These are phyloP conservation scores for Colletotrichum musae DNA, from an alignment of 2,329 filamentous ascomycete species.

Conservation along the genomic window DNA sequence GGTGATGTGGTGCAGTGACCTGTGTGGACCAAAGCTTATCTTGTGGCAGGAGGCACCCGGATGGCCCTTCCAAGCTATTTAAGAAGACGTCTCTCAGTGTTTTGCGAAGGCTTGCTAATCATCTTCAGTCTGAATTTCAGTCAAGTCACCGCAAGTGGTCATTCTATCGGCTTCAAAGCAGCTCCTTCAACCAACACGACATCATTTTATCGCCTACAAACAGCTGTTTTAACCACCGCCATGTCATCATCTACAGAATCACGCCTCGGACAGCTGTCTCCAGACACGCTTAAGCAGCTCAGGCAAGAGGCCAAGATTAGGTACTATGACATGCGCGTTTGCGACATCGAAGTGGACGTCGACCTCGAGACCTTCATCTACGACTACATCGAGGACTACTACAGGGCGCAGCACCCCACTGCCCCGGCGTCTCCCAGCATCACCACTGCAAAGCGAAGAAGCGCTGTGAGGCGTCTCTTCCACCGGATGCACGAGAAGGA, in stretches of 20 bases:
- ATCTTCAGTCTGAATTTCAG: too few species aligned
- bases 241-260: background rate
- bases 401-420: background rate
- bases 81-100: too few species aligned
- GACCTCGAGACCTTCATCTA: conserved; percentile 26
- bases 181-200: too few species aligned
- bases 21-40: too few species aligned
- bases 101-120: too few species aligned
- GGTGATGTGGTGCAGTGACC: conserved; percentile 3
- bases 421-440: background rate
- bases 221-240: background rate
- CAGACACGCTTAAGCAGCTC: conserved; percentile 3
- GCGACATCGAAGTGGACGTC: conserved; percentile 12
- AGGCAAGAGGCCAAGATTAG: conserved; percentile 20
- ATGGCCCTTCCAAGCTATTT: too few species aligned
- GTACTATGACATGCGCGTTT: conserved; percentile 5
- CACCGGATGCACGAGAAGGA: background rate
- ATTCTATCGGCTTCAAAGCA: too few species aligned
- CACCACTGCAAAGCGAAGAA: background rate
- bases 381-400: conserved; percentile 32
- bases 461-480: background rate
- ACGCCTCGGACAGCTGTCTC: background rate
- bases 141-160: too few species aligned
- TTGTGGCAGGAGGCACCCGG: too few species aligned
- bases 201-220: too few species aligned